Evolutionary conservation across 1,284 basidiomycete species (phyloP), one percentile per base, ranked within the genome.

Genomic region (Naganishia albida): DNA sequence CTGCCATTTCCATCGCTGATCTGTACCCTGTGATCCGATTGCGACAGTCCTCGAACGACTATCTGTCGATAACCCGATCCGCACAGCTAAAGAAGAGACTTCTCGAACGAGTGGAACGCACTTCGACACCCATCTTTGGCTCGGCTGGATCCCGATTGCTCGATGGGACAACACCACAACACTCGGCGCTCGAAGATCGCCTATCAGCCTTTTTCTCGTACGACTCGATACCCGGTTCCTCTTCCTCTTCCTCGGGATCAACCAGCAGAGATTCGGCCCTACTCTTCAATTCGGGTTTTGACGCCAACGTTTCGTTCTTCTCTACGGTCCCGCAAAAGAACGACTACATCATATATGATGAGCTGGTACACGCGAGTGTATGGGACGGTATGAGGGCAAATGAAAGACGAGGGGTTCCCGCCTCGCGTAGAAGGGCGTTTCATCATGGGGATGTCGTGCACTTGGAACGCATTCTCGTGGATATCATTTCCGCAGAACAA

Each of bases 241-340:
- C 23, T 23, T 7, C 25, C 18, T 16, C 46, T 25, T 28, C 40
- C 30, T 38, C 46, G 8, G 23, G 30, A 0, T 20, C 38, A 18
- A 16, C 43, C 20, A 1, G 15, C 15, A 18, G 51, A 12, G 60
- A 48, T n/a, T 52, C 85, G 0, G 90, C 89, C 0, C 82, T 98
- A 13, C 83, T 98, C 18, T 97, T 96, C 85, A 95, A 93, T 77
- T 93, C 90, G 0, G 95, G 94, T 0, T 97, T 89, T 78, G 93
- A 97, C 77, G 93, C 95, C 18, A 98, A 98, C 74, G 88, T 88
- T 2, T 89, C 89, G 0, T 86, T 97, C 75, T 94, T 96, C 80
- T 83, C 89, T 0, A 85, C 86, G 46, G 79, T 97, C 0, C 93
- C 93, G 0, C 90, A 93, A 70, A 77, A 82, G 0, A 85, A 85